Percentiles rank a stretch among this genome's conserved stretches.
These are phyloP conservation scores for Tephrocybe sp. DNA, from an alignment of 768 basidiomycete species.

Conservation along the genomic window DNA sequence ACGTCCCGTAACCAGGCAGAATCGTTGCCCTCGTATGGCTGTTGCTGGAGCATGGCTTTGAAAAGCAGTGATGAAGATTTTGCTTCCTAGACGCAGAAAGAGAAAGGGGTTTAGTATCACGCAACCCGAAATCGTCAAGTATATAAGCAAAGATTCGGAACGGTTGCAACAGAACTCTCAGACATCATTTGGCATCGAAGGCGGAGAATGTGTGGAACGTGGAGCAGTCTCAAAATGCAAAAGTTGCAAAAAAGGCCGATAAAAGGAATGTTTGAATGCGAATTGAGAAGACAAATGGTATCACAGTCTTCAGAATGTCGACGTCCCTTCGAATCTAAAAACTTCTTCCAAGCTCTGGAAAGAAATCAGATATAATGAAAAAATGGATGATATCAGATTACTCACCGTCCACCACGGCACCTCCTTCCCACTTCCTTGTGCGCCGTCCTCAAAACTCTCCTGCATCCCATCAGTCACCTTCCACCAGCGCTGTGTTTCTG, in stretches of 20 bases:
- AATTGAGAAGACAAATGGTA: neutral
- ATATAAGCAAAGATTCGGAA: too few relatives aligned
- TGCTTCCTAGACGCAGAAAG: too few relatives aligned
- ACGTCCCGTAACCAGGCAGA: too few relatives aligned
- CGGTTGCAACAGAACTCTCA: too few relatives aligned
- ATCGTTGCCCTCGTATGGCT: too few relatives aligned
- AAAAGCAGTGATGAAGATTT: too few relatives aligned
- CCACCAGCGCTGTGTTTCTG: constrained; percentile 79
- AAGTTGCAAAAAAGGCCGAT: neutral
- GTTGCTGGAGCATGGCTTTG: too few relatives aligned
- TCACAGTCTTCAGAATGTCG: constrained; percentile 3
- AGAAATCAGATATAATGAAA: neutral
- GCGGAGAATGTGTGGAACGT: too few relatives aligned
- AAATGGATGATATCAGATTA: constrained; percentile 1
- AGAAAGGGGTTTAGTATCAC: too few relatives aligned
- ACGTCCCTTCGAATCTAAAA: constrained; percentile 61
- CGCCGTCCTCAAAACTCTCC: constrained; percentile 68
- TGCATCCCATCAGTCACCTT: constrained; percentile 75
- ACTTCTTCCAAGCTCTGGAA: constrained; percentile 58
- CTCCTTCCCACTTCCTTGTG: constrained; percentile 63
- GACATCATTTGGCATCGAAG: too few relatives aligned
- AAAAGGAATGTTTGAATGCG: neutral
- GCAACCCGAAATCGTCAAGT: too few relatives aligned
- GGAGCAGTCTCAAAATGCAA: too few relatives aligned
- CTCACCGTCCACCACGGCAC: constrained; percentile 71